Conservation (phyloP, 352 stramenopile species). For the Plasmopara viticola region DNA sequence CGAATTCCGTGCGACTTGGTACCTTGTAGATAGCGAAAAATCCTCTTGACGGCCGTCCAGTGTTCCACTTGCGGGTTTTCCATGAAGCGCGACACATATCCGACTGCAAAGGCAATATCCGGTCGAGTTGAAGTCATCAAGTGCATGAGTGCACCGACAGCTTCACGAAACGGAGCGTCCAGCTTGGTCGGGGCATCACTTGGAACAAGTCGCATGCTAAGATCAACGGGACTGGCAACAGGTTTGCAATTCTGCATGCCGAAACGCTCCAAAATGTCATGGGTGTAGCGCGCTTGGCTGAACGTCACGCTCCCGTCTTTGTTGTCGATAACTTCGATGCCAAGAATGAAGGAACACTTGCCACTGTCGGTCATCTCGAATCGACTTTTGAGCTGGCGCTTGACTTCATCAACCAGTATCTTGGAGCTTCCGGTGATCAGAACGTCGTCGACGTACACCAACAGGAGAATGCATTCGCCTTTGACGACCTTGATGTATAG, state of each 20-base stretch:
- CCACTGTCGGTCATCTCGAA: conserved; percentile 2
- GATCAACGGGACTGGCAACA: background rate
- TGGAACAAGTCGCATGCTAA: background rate
- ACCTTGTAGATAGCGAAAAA: conserved; percentile 7
- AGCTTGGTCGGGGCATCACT: background rate
- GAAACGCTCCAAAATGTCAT: conserved; percentile 1
- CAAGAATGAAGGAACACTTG: background rate
- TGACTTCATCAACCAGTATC: too few relatives aligned
- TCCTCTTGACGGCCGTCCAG: conserved; percentile 9
- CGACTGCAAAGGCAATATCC: conserved; percentile 10
- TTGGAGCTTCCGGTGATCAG: too few relatives aligned
- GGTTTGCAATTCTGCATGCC: background rate
- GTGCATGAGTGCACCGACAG: conserved; percentile 15
- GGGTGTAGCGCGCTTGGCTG: background rate
- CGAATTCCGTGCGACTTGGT: conserved; percentile 14
- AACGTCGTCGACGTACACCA: too few relatives aligned
- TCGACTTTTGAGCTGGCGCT: background rate
- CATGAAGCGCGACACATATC: conserved; percentile 17
- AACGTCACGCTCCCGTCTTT: background rate
- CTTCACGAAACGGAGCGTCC: conserved; percentile 5
- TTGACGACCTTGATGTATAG: too few relatives aligned
- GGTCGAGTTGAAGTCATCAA: conserved; percentile 15
- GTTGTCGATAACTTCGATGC: conserved; percentile 1
- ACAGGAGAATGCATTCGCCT: too few relatives aligned
- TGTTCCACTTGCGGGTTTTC: conserved; percentile 13